Evolutionary conservation across 1,139 yeast species (phyloP), one percentile per base, ranked within the genome.

Genomic region (Debaryomycetaceae sp.): DNA sequence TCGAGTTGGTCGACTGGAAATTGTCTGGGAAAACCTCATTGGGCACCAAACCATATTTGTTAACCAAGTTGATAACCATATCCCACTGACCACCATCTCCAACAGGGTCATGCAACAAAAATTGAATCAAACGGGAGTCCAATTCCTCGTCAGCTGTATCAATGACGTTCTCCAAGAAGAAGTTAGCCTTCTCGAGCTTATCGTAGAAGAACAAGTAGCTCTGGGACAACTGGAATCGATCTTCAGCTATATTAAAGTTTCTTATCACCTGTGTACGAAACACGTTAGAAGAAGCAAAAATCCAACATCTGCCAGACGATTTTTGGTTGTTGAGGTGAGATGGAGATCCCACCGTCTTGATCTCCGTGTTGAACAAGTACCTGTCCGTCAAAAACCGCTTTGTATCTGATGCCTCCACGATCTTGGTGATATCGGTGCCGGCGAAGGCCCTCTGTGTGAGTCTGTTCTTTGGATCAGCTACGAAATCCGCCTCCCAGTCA

Each of bases 71-170:
- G 33, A 82, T 70, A 59, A 85, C 77, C 92, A 87, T 83, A 51
- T 83, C 84, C 75, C 85, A 87, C 61, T 87, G 95, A 37, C 95
- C 95, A 49, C 95, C 95, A 54, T 87, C 95, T 41, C 75, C 62
- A 37, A 81, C 78, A 9, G 95, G 94, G 40, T 75, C 80, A 6
- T 65, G 50, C 44, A 86, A 66, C 43, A 87, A 63, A 51, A 73
- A 79, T 58, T 79, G 83, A 37, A 85, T 76, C 41, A 85, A 59
- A 51, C 94, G 73, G 0, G 88, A 80, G 46, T 81, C 89, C 41
- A 83, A 74, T 18, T 74, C 80, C 57, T 81, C 81, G 22, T 70
- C 75, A 22, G 76, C 72, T 17, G 92, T 83, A 48, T 82, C 85
- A 41, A 82, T 65, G 43, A 86, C 75, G 58, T 85, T 88, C 45